Percentiles rank a stretch among this genome's conserved stretches.
These are phyloP conservation scores for Pulveroboletus sp. DNA, from an alignment of 768 basidiomycete genomes.

Conservation along the genomic window DNA sequence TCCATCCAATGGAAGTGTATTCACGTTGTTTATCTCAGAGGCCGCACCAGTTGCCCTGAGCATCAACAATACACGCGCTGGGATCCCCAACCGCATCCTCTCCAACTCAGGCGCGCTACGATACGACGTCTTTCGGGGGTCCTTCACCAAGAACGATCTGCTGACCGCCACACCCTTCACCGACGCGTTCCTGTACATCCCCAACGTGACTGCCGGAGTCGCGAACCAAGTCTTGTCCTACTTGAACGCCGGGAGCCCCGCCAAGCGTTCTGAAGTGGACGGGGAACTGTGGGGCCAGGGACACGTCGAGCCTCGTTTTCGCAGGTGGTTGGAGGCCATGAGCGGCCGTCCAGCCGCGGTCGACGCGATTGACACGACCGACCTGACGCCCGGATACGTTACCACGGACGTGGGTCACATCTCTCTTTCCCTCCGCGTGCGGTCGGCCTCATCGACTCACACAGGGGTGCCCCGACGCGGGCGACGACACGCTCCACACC, in stretches of 20 bases:
- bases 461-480: constrained; percentile 66
- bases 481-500: constrained; percentile 66
- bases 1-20: constrained; percentile 54
- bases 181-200: constrained; percentile 59
- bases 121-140: constrained; percentile 61
- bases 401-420: constrained; percentile 56
- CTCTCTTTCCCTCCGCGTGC: not conserved
- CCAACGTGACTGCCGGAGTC: constrained; percentile 44
- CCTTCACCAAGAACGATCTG: constrained; percentile 79
- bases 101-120: constrained; percentile 60
- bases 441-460: too few relatives aligned
- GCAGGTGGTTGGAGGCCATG: constrained; percentile 59
- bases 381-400: constrained; percentile 70
- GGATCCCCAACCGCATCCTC: constrained; percentile 60
- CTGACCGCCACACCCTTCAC: constrained; percentile 69
- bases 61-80: constrained; percentile 58
- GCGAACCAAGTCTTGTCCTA: constrained; percentile 51
- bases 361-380: constrained; percentile 35
- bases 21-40: constrained; percentile 53
- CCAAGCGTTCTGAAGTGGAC: constrained; percentile 13
- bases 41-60: constrained; percentile 52
- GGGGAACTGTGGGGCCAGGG: constrained; percentile 37
- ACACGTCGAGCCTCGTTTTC: constrained; percentile 47
- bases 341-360: constrained; percentile 20
- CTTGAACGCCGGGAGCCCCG: constrained; percentile 42